Conservation (phyloP, 2,329 filamentous ascomycete species). For the Sporothrix variecibatus region DNA sequence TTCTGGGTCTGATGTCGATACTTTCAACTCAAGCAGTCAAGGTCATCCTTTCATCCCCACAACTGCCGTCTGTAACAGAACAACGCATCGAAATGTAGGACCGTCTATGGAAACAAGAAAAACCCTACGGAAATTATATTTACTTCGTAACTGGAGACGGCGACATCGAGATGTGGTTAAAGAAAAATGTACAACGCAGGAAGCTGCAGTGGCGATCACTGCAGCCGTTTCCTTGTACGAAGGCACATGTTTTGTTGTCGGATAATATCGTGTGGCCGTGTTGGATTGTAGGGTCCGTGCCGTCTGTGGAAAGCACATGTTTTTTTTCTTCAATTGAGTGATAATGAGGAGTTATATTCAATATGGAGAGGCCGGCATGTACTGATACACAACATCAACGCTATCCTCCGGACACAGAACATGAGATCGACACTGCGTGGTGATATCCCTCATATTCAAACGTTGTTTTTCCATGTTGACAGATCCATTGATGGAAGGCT, state of each 20-base stretch:
- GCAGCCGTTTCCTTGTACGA: neutral
- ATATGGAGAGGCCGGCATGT: neutral
- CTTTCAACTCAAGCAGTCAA: too few relatives aligned
- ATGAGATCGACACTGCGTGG: constrained; percentile 7
- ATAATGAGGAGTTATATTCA: neutral
- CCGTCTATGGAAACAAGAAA: neutral
- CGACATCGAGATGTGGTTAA: neutral
- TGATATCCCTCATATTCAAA: neutral
- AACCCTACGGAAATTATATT: neutral
- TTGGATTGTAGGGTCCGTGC: neutral
- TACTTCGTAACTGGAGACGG: neutral
- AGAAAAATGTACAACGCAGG: neutral
- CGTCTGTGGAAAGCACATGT: constrained; percentile 8
- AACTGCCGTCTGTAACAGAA: neutral
- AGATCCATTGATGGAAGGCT: neutral
- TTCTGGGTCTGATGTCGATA: constrained; percentile 1
- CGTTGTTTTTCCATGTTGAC: constrained; percentile 9
- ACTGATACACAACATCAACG: neutral
- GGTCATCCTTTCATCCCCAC: neutral
- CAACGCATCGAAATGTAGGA: neutral
- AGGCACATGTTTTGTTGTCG: neutral
- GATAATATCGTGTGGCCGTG: neutral
- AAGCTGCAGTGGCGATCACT: neutral
- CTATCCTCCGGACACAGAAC: neutral
- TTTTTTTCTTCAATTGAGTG: neutral